Evolutionary conservation across 78 protist species (phyloP), one percentile per base, ranked within the genome.

Genomic region (Polysphondylium violaceum): DNA sequence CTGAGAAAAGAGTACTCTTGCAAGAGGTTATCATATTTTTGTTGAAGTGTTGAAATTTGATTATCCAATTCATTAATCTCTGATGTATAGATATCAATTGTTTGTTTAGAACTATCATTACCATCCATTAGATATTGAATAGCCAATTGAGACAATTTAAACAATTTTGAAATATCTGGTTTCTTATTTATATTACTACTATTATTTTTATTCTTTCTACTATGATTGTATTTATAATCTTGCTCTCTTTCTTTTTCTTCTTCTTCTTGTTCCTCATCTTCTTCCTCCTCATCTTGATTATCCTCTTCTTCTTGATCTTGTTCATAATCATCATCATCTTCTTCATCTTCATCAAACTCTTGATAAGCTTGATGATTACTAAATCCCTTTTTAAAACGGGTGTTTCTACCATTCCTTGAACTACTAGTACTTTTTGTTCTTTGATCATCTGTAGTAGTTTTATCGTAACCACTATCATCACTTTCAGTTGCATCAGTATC

Each of bases 91-190:
- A 38, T 11, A 23, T 25, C 5, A 21, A 36, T 65, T 14, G 47
- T 36, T 7, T 65, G 55, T 23, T 65, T 65, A 21, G 16, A 17
- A 3, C 27, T 19, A 33, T 50, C 51, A 51, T 51, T 72, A 40
- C 44, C 33, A 50, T 29, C 40, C 31, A 43, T 25, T 17, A 72
- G 44, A 40, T 72, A 72, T 40, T 72, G 64, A 50, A 72, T 72
- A 9, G 78, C 27, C 12, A 72, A 27, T 50, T 72, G 78, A 50
- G 78, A 50, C 21, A 72, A 51, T 11, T 55, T 72, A 21, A 72
- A 21, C 17, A 72, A n/a, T 27, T 72, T 72, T 31, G 33, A 21
- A 21, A 72, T 72, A 31, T 36, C 64, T 29, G 23, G 59, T 33
- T 72, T 63, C 9, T 50, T 25, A 51, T 72, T 65, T n/a, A 29